Base-by-base conservation (phyloP, 2,329 filamentous ascomycete species). In the Penicillium sp. region DNA sequence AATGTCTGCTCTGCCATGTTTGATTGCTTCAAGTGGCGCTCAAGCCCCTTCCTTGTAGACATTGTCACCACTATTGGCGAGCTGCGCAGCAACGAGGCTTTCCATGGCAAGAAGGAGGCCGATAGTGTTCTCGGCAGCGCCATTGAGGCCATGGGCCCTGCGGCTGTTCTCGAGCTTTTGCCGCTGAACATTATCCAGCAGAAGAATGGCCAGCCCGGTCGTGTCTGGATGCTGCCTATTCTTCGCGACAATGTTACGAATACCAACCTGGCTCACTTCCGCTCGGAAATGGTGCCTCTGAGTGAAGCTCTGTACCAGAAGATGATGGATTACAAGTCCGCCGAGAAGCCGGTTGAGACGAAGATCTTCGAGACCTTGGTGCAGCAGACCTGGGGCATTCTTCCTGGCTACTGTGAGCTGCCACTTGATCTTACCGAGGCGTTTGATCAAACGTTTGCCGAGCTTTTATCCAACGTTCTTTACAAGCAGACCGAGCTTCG, bases 321-420 rank as follows among this genome's bases (percentile, higher is more conserved):
- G 65, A 90, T 98, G 5, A 80, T 96, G 49, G 89, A 96, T 61
- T 90, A 96, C 68, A 91, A 90, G 14, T 81, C 85, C 22, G 87
- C 86, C 14, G 90, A 94, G 71, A 97, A 96, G 82, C 95, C 92
- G 0, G 93, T 96, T 84, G 92, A 98, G 74, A 85, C 95, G 72
- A 99, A 99, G 82, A 96, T 99, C 59, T 99, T 95, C 73, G 94
- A 99, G 78, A 98, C 95, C 0, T 82, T 99, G 4, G 91, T 99
- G 9, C 90, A 96, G 66, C 95, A 99, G 73, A 93, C 94, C 43
- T 99, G 95, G 95, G 92, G 91, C 0, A 89, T 90, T 53, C 83
- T 99, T 16, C 94, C 95, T 0, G 95, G 95, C 1, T 99, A 97
- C 79, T 98, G 95, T 74, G 92, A 97, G 73, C 80, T 97, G 55